Evolutionary conservation across 2,329 filamentous ascomycete species (phyloP).

Genomic region (Epichloe scottii): DNA sequence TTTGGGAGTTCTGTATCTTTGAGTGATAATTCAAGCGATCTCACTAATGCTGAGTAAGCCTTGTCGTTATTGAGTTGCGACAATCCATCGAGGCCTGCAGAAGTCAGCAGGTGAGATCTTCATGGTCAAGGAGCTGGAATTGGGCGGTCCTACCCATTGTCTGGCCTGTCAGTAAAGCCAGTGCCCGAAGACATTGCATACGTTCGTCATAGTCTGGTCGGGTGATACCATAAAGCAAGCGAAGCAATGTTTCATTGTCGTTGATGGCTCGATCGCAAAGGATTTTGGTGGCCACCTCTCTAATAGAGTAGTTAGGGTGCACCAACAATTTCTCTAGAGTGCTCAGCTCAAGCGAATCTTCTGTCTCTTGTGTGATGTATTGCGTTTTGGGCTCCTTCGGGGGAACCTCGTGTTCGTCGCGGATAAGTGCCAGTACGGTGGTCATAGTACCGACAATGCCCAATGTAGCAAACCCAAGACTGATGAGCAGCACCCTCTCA

Average conservation of each 20-base stretch:
- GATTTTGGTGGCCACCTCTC: conserved; percentile 52
- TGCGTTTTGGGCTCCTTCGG: conserved; percentile 52
- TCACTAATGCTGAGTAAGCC: conserved; percentile 45
- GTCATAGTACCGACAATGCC: conserved; percentile 45
- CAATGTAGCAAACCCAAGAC: conserved; percentile 45
- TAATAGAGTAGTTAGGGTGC: conserved; percentile 61
- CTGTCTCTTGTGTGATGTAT: conserved; percentile 64
- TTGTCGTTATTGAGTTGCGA: conserved; percentile 35
- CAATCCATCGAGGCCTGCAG: conserved; percentile 24
- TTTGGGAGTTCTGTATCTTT: conserved; percentile 35
- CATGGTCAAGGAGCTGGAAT: too few species aligned
- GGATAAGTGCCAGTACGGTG: conserved; percentile 44
- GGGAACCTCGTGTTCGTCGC: conserved; percentile 54
- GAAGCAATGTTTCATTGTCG: conserved; percentile 36
- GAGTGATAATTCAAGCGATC: conserved; percentile 44
- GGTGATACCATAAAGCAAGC: conserved; percentile 46
- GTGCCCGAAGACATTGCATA: conserved; percentile 41
- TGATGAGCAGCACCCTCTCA: conserved; percentile 40
- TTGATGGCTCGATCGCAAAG: conserved; percentile 46
- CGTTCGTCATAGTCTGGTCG: conserved; percentile 45
- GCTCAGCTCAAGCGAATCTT: conserved; percentile 53
- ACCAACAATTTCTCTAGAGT: conserved; percentile 56
- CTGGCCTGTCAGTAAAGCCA: conserved; percentile 39
- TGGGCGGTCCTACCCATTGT: conserved; percentile 16
- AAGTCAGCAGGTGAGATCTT: conserved; percentile 10